Evolutionary conservation across 345 rosid species (phyloP), one percentile per base, ranked within the genome.

Genomic region (Linum trigynum): DNA sequence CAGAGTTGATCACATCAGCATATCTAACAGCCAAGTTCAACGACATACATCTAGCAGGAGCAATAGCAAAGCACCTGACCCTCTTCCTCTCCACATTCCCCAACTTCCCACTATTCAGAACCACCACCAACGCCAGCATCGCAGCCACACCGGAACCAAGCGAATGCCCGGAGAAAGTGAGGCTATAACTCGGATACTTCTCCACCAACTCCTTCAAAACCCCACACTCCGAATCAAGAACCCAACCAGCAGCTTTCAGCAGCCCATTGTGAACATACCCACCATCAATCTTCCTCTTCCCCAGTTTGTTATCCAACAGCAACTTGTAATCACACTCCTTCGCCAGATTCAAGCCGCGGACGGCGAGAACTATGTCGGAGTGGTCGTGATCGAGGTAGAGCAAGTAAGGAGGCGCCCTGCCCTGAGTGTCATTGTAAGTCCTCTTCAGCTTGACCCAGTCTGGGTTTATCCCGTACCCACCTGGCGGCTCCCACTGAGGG

Each of bases 21-120:
- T 88, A 94, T 80, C 88, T 79, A 51, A 90, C 95, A 0, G 99
- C 97, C 85, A 94, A 78, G 74, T 90, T 94, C 62, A 94, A 78
- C 0, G 97, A 90, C 95, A 94, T 88, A 70, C 97, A 94, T 83
- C 99, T 86, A 57, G 99, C 97, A 76, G 99, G 97, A 8, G 99
- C 96, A 45, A 90, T 84, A 40, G 97, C 96, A 55, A 80, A 94
- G 81, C 99, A 84, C 71, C 99, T 83, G n/a, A 90, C 79, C 75
- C 95, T 85, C 68, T 74, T 83, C 67, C 96, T 81, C 36, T 90
- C 88, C 12, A 94, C 82, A 64, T 81, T 76, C 63, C 86, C 96
- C 74, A 88, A 70, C 75, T 81, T 84, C 73, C 82, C 86, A 4
- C 77, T 83, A 75, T 80, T 77, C 11, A 71, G 74, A 69, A 79